phyloP scores from a whole-genome alignment of 2,329 filamentous ascomycete genomes.

The Cadophora gregata region DNA sequence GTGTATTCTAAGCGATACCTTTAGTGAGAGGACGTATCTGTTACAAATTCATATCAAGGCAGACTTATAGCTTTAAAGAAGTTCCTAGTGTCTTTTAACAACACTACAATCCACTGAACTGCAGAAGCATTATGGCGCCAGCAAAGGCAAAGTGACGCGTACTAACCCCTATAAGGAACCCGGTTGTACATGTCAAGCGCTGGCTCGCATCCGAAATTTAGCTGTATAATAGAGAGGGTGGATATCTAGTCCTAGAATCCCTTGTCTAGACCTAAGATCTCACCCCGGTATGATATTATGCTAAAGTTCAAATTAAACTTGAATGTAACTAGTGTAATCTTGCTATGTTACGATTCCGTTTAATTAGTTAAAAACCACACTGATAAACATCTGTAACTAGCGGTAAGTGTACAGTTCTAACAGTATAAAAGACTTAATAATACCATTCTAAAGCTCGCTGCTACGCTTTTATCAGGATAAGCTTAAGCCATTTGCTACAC shows the following conservation, averaged over 20 bases:
- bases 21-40: background rate
- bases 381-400: background rate
- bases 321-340: background rate
- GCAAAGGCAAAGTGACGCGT: background rate
- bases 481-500: background rate
- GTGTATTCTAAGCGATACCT: conserved; percentile 1
- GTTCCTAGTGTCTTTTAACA: background rate
- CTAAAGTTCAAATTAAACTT: conserved; percentile 4
- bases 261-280: background rate
- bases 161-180: background rate
- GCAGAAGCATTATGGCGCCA: background rate
- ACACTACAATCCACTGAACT: background rate
- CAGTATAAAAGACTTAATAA: background rate
- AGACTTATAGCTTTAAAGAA: background rate
- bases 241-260: background rate
- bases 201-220: background rate
- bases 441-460: conserved; percentile 1
- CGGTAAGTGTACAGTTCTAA: background rate
- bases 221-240: background rate
- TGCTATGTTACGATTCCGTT: background rate
- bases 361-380: background rate
- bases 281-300: background rate
- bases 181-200: background rate
- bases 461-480: background rate
- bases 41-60: conserved; percentile 5